Base-by-base conservation (phyloP, 2,329 filamentous ascomycete species). In the Aspergillus ruber region DNA sequence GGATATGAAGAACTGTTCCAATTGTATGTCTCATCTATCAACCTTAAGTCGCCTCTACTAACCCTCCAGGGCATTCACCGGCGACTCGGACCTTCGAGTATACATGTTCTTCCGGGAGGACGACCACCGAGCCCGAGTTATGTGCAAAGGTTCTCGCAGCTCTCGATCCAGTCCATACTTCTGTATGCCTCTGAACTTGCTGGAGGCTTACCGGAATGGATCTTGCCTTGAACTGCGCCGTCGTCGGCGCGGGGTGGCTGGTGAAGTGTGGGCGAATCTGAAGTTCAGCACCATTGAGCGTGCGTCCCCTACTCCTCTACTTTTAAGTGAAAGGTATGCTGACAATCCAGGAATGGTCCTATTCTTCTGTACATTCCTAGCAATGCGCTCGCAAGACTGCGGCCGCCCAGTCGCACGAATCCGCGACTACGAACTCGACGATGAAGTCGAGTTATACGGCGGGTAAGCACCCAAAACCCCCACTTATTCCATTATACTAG, bases 321-420 rank as follows among this genome's bases (percentile, higher is more conserved):
- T 41, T 23, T 29, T 3, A 27, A n/a, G n/a, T n/a, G n/a, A n/a
- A 27, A 4, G 9, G 9, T 18, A 32, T 2, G 20, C 48, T 56
- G 29, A 56, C 39, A 7, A 15, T 15, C 6, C 41, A 79, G 75
- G 71, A 42, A 75, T 82, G 73, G 75, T 79, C 3, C 58, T 80
- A 1, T 81, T 82, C 61, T 80, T 78, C 58, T 76, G 72, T 51
- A 76, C 75, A 0, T 75, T 81, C 47, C 61, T 81, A 8, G 78
- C 79, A 0, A 73, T 83, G 63, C 80, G 81, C 51, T 72, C 73
- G 7, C 79, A 82, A 55, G 79, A 83, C 56, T 61, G 64, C 15
- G 65, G 62, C 18, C 62, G 58, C 25, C 70, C 64, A 4, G 64
- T 68, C 25, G 62, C 61, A 17, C 60, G 62, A 3, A 67, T 76